Evolutionary conservation across 2,329 filamentous ascomycete species (phyloP), one percentile per base, ranked within the genome.

Genomic region (Cercospora zeina): DNA sequence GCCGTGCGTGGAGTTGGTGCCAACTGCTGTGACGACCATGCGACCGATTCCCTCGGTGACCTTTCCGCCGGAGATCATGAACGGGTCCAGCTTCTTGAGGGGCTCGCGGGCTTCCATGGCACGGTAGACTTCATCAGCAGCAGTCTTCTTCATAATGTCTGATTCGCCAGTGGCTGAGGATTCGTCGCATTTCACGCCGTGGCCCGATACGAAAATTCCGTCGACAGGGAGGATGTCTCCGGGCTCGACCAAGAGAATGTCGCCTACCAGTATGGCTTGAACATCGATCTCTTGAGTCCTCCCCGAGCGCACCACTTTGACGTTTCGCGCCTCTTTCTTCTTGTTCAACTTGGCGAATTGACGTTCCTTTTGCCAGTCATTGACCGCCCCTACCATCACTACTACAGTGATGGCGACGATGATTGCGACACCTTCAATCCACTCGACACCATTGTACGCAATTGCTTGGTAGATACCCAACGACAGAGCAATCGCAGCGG

Each of bases 61-160:
- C 68, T 91, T 91, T 2, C 88, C 88, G 50, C 90, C 93, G 31
- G 92, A 96, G 68, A 96, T 90, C 70, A 97, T 91, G 74, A 93
- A 93, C 0, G 90, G 90, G 68, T 93, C 90, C 64, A 89, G 78
- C 70, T 91, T 91, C 78, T 82, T 81, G 34, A 88, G 76, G 14
- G 80, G 80, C 57, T 87, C 80, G 62, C 85, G 80, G 53, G 84
- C 85, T 65, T 87, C 82, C 65, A 89, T 87, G 3, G 85, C 81
- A 34, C 81, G 81, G 72, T 83, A 87, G 19, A 90, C 89, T 24
- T 89, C 87, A 30, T 86, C 83, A 1, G 82, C 87, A 1, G 83
- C 74, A 1, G 79, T 82, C 75, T 93, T 93, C 70, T 85, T 87
- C 33, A 92, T 78, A 8, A 90, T 75, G 64, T 90, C 88, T 0